These are phyloP conservation scores for Asterionellopsis glacialis DNA, from an alignment of 108 stramenopile genomes.

Conservation along the genomic window DNA sequence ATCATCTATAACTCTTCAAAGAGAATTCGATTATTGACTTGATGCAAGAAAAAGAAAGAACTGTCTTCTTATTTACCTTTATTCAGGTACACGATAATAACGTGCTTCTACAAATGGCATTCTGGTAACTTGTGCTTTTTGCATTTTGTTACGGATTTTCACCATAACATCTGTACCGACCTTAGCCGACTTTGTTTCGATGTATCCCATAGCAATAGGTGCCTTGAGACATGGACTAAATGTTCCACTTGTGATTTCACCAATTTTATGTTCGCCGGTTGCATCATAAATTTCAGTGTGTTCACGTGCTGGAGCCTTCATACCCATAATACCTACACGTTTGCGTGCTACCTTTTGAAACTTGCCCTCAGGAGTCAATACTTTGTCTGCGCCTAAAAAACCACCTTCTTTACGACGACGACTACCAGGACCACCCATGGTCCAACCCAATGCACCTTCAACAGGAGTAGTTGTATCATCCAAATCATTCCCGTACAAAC, in stretches of 20 bases:
- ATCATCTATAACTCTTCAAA: too few relatives aligned
- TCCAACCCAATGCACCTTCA: slow-evolving; percentile 91
- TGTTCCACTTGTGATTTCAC: slow-evolving; percentile 92
- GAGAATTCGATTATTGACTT: too few relatives aligned
- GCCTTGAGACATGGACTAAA: slow-evolving; percentile 87
- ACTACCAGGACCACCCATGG: slow-evolving; percentile 87
- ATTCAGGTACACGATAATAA: slow-evolving; percentile 90
- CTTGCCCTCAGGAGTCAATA: slow-evolving; percentile 91
- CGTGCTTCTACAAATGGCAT: slow-evolving; percentile 97
- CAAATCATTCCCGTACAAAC: slow-evolving; percentile 98
- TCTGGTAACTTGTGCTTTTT: slow-evolving; percentile 80
- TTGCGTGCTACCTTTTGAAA: slow-evolving; percentile 79
- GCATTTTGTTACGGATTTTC: slow-evolving; percentile 91
- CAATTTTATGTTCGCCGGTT: slow-evolving; percentile 80
- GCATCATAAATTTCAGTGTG: slow-evolving; percentile 92
- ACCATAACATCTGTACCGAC: slow-evolving; percentile 81
- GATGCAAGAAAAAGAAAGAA: too few relatives aligned
- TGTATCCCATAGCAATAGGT: slow-evolving; percentile 99
- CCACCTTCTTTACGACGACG: slow-evolving; percentile 90
- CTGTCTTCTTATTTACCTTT: too few relatives aligned
- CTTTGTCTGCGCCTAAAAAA: slow-evolving; percentile 90
- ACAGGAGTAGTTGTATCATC: slow-evolving; percentile 92
- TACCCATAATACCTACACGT: slow-evolving; percentile 94
- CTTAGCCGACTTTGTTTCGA: slow-evolving; percentile 72
- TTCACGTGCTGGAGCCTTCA: slow-evolving; percentile 95